Base-by-base conservation (phyloP, 192 early-diverging fungal species). In the Linnemannia schmuckeri region DNA sequence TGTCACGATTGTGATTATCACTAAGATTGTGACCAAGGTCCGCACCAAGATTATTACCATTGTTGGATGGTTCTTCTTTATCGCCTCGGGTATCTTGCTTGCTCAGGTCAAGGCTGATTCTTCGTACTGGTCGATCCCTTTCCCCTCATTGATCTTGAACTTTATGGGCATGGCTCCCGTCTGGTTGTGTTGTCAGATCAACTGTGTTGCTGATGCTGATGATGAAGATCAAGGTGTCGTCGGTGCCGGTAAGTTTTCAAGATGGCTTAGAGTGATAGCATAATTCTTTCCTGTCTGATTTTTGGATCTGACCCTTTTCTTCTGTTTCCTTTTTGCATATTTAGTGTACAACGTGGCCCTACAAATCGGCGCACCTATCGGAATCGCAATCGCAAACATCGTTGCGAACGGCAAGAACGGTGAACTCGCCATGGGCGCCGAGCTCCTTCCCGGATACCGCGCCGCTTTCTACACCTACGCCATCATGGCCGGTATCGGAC, bases 301-400 rank as follows among this genome's bases (percentile, higher is more conserved):
- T n/a, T 13, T 20, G 8, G 2, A 68, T 20, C 20, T 41, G 0
- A 10, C 38, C 10, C 17, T n/a, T 78, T 18, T 33, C 9, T 49
- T 17, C 49, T 7, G 0, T 9, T 70, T 57, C 41, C 15, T 57
- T 57, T 54, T 37, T 18, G 18, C 12, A 4, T 30, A 42, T 17
- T 30, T 63, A 81, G 81, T 88, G 4, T 88, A 78, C 71, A 88
- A 83, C 35, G 74, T 80, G 20, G 44, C 81, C 6, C 49, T 76
- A 1, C 87, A 88, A 74, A 79, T 88, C 3, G 87, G 87, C 22
- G 78, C 87, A 37, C 81, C 82, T 4, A 76, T 88, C 12, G 87
- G 87, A 37, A 76, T 83, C n/a, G 87, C 87, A 38, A 80, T 88
- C 49, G 69, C 82, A 27, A 83, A 82, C 44, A 83, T 83, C 22